phyloP scores from a whole-genome alignment of 345 rosid species.

The Conringia planisiliqua region DNA sequence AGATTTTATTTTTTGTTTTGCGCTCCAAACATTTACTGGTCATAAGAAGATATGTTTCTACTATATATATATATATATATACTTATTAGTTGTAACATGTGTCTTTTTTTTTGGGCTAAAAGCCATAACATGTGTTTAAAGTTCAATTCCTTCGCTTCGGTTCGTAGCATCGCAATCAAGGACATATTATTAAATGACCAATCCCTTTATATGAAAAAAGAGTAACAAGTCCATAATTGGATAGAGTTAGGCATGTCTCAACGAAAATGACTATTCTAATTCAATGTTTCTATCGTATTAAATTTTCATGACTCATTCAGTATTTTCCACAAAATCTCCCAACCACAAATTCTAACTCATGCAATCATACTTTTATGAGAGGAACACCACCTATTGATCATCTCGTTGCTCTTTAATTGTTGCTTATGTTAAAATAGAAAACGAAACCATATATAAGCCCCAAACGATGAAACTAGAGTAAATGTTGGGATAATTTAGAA shows the following conservation, averaged over 20 bases:
- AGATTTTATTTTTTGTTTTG: not conserved
- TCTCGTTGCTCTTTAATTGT: not conserved
- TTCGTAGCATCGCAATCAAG: constrained; percentile 27
- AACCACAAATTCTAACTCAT: constrained; percentile 15
- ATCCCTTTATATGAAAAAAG: not conserved
- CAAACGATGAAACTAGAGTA: too few relatives aligned
- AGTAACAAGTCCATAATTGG: constrained; percentile 20
- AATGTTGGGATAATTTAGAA: too few relatives aligned
- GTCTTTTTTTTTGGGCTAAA: not conserved
- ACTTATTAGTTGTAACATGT: too few relatives aligned
- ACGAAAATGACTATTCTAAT: constrained; percentile 31
- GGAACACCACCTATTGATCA: not conserved
- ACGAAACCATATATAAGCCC: too few relatives aligned
- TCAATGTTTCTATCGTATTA: constrained; percentile 14
- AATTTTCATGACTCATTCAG: constrained; percentile 8
- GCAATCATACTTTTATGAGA: too few relatives aligned
- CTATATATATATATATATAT: not conserved
- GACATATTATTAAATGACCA: constrained; percentile 6
- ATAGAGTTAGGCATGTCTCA: constrained; percentile 38
- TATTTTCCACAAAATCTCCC: constrained; percentile 21
- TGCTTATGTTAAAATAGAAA: not conserved
- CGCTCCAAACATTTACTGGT: not conserved
- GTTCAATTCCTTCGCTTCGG: not conserved
- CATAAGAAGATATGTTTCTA: not conserved
- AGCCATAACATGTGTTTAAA: not conserved